Evolutionary conservation across 352 stramenopile genomes (phyloP), one percentile per base, ranked within the genome.

Genomic region (Phytopythium chamaehyphon): DNA sequence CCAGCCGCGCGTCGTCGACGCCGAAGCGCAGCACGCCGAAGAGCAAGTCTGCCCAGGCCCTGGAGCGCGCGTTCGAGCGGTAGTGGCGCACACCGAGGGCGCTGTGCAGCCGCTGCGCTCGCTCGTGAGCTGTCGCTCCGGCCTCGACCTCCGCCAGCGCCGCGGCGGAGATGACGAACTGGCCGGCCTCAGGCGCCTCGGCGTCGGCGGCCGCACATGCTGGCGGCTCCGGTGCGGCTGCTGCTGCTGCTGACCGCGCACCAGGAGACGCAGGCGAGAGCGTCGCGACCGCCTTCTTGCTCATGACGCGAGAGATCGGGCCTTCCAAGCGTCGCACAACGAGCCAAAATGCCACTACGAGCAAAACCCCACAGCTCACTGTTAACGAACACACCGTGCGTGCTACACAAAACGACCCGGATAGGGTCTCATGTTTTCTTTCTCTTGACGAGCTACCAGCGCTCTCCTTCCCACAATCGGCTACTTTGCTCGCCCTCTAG

Each of bases 1-100:
- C 15, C 28, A 51, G 45, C 22, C 24, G 22, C 43, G 60, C 67
- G 15, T 88, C 73, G 22, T 87, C 66, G 35, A 57, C 59, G 50
- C 65, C 76, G 57, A 93, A 93, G 33, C 71, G 70, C 23, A 90
- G 54, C 46, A 85, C 66, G 21, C 70, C 64, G 48, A 90, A 88
- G 60, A 71, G 84, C 38, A 83, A 81, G 43, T 93, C 73, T 15
- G 86, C 61, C 54, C 64, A 86, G 40, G 68, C 69, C 8, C 61
- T 64, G 21, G 72, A 74, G 9, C 69, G 66, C 18, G 75, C 63
- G 24, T 89, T 93, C 15, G 61, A 55, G 23, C 35, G 51, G 48
- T 81, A 86, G 57, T 83, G 71, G 36, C 62, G 42, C 3, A 88
- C 71, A 19, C 62, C 51, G 31, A 90, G 73, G 15, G 75, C 64